phyloP scores from a whole-genome alignment of 768 basidiomycete genomes.

The Termitomyces sp. region DNA sequence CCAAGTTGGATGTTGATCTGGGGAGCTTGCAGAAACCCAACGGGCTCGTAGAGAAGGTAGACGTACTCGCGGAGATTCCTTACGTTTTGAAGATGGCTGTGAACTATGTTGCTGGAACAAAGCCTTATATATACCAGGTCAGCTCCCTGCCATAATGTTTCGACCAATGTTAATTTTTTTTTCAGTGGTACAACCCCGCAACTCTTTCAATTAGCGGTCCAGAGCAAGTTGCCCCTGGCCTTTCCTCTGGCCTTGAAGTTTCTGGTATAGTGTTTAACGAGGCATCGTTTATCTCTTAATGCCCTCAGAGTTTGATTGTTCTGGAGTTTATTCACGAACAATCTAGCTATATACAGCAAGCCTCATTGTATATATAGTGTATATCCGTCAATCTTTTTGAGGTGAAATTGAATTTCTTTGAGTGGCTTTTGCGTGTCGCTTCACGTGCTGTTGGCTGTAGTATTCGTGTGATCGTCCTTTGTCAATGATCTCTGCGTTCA shows the following conservation, averaged over 20 bases:
- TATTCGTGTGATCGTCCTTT: background rate
- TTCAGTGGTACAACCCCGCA: slow-evolving; percentile 42
- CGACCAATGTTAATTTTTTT: background rate
- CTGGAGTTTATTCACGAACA: background rate
- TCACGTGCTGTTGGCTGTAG: background rate
- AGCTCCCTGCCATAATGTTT: slow-evolving; percentile 13
- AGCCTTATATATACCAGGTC: slow-evolving; percentile 93
- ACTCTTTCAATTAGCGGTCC: slow-evolving; percentile 39
- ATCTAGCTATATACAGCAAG: slow-evolving; percentile 35
- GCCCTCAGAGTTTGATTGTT: background rate
- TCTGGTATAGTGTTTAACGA: slow-evolving; percentile 81
- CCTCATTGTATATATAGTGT: slow-evolving; percentile 5
- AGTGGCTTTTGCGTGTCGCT: background rate
- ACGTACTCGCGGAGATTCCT: slow-evolving; percentile 85
- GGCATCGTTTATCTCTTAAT: slow-evolving; percentile 72
- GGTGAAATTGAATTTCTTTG: background rate
- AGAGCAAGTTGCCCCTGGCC: slow-evolving; percentile 30
- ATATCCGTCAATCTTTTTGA: background rate
- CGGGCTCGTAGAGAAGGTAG: slow-evolving; percentile 88
- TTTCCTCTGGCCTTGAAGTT: slow-evolving; percentile 40
- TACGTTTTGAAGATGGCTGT: slow-evolving; percentile 88
- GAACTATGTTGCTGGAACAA: slow-evolving; percentile 88
- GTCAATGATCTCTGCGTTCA: background rate
- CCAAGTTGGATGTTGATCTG: slow-evolving; percentile 50
- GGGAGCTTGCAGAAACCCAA: slow-evolving; percentile 52